A percentile compares a stretch with the other conserved stretches of the same genome.
Conservation (phyloP, 306 rosid species). For the Dalbergia oliveri region DNA sequence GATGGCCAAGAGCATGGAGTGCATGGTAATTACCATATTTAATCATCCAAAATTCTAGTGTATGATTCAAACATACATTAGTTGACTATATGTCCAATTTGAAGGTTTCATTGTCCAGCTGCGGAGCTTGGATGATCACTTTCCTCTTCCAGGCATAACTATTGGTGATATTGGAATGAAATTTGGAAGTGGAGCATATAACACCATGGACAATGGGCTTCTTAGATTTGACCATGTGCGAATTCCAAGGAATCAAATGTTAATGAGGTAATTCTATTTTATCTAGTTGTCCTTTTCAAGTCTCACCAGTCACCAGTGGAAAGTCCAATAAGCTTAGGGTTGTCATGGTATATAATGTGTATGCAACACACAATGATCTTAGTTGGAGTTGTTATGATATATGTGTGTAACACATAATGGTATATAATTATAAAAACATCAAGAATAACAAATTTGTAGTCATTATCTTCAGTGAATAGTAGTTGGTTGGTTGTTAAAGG, state of each 20-base stretch:
- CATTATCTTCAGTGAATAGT: background rate
- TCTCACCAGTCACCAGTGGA: background rate
- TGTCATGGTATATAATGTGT: too few relatives aligned
- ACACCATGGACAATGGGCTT: conserved; percentile 95
- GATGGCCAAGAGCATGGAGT: conserved; percentile 82
- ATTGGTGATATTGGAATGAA: conserved; percentile 95
- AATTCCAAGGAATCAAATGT: conserved; percentile 93
- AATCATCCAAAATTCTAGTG: conserved; percentile 20
- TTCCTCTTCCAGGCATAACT: conserved; percentile 87
- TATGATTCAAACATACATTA: conserved; percentile 21
- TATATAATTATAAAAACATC: background rate
- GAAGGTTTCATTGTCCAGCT: conserved; percentile 95
- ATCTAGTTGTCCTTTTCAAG: conserved; percentile 14
- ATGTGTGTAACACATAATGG: background rate
- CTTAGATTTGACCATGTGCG: conserved; percentile 80
- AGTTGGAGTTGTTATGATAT: conserved; percentile 15
- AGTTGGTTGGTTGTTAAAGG: background rate
- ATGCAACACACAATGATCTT: background rate
- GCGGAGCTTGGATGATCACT: conserved; percentile 94
- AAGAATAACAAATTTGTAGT: conserved; percentile 17
- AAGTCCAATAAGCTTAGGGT: background rate
- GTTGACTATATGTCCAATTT: conserved; percentile 40
- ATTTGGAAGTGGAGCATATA: conserved; percentile 93
- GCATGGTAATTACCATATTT: conserved; percentile 67
- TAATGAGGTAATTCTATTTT: conserved; percentile 77